These are phyloP conservation scores for Lachnellula occidentalis DNA, from an alignment of 2,329 filamentous ascomycete genomes.

Conservation along the genomic window DNA sequence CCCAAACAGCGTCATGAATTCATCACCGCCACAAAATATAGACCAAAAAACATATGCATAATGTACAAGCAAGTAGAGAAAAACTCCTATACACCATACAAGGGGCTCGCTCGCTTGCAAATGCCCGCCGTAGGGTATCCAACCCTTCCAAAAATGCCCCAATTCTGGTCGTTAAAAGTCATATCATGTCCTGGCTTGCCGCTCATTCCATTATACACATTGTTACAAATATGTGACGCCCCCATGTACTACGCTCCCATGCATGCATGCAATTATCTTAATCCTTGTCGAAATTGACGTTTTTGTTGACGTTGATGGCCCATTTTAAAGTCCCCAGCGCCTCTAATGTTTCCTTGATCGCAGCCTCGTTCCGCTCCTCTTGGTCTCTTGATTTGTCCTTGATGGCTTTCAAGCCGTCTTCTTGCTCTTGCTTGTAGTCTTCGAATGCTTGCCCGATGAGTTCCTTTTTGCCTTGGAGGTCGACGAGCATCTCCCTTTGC, in stretches of 20 bases:
- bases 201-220: too few relatives aligned
- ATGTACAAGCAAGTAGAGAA: too few relatives aligned
- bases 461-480: slow-evolving; percentile 55
- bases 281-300: slow-evolving; percentile 33
- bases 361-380: slow-evolving; percentile 55
- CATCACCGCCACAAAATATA: too few relatives aligned
- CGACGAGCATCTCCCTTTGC: slow-evolving; percentile 62
- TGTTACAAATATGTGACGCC: not conserved
- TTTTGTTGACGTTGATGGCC: slow-evolving; percentile 64
- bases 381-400: slow-evolving; percentile 50
- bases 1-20: too few relatives aligned
- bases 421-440: slow-evolving; percentile 59
- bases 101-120: too few relatives aligned
- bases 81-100: too few relatives aligned
- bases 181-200: too few relatives aligned
- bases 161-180: too few relatives aligned
- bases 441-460: slow-evolving; percentile 56
- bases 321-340: slow-evolving; percentile 66
- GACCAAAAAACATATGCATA: too few relatives aligned
- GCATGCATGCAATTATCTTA: slow-evolving; percentile 37
- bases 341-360: slow-evolving; percentile 53
- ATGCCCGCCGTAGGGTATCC: too few relatives aligned
- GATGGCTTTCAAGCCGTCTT: slow-evolving; percentile 54
- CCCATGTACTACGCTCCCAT: slow-evolving; percentile 34
- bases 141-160: too few relatives aligned